Conservation (phyloP, 768 basidiomycete species). For the Suillus hirtellus region DNA sequence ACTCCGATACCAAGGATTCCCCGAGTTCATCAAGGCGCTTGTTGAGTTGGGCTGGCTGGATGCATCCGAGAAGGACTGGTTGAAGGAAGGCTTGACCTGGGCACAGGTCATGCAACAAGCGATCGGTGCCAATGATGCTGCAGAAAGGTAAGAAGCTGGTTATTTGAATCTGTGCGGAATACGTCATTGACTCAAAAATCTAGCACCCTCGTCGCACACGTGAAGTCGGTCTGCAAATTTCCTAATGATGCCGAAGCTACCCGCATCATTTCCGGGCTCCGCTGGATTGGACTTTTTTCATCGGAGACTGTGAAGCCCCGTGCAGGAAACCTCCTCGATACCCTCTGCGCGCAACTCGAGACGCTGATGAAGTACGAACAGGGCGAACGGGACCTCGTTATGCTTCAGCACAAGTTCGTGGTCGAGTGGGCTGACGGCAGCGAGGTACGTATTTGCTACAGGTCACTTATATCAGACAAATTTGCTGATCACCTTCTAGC, state of each 20-base stretch:
- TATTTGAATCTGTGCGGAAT: conserved; percentile 10
- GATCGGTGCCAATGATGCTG: conserved; percentile 62
- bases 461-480: background rate
- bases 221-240: conserved; percentile 74
- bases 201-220: conserved; percentile 71
- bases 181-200: conserved; percentile 5
- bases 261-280: conserved; percentile 85
- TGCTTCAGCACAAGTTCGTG: conserved; percentile 98
- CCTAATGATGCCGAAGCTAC: conserved; percentile 65
- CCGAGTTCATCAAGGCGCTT: conserved; percentile 86
- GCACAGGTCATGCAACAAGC: conserved; percentile 78
- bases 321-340: conserved; percentile 83
- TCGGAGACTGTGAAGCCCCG: conserved; percentile 58
- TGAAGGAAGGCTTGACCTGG: conserved; percentile 77
- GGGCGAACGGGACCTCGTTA: conserved; percentile 93
- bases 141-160: conserved; percentile 57
- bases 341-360: conserved; percentile 89
- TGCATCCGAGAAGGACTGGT: conserved; percentile 72
- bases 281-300: conserved; percentile 94
- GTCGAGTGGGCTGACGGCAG: conserved; percentile 86
- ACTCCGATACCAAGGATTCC: conserved; percentile 94
- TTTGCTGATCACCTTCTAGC: conserved; percentile 39
- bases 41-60: conserved; percentile 89
- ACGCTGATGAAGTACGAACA: conserved; percentile 87
- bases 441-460: conserved; percentile 41